A percentile compares a stretch with the other conserved stretches of the same genome.
Evolutionary conservation across 768 basidiomycete genomes (phyloP).

Genomic region (Pisolithus microcarpus): DNA sequence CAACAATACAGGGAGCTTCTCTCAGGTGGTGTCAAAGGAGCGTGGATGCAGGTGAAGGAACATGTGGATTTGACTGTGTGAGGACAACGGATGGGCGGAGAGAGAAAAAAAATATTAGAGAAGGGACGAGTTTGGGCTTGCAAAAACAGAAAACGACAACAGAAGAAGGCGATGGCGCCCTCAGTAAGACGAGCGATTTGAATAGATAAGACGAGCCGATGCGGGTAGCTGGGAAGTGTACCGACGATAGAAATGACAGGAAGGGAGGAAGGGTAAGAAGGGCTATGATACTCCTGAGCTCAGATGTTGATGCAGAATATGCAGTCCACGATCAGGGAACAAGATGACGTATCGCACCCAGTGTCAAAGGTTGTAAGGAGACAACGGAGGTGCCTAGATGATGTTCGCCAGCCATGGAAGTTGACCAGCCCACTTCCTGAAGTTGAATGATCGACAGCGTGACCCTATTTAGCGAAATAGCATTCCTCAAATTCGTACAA

Average conservation of each 20-base stretch:
- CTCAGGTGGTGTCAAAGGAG: conserved; percentile 23
- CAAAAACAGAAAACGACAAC: conserved; percentile 18
- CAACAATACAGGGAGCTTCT: conserved; percentile 26
- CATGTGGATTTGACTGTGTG: conserved; percentile 16
- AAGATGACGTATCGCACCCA: conserved; percentile 4
- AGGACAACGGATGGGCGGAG: conserved; percentile 7
- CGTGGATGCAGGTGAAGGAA: conserved; percentile 17
- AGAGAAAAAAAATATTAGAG: conserved; percentile 5
- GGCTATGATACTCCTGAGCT: conserved; percentile 17
- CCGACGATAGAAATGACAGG: conserved; percentile 20
- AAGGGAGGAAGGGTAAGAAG: conserved; percentile 12
- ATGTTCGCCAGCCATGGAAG: conserved; percentile 8
- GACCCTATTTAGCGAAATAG: conserved; percentile 13
- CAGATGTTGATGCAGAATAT: conserved; percentile 10
- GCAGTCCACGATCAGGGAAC: conserved; percentile 11
- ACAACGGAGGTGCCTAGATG: conserved; percentile 12
- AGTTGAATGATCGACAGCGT: conserved; percentile 5
- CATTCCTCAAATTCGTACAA: conserved; percentile 14
- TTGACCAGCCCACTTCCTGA: conserved; percentile 11
- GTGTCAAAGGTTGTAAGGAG: not conserved
- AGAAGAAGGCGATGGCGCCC: conserved; percentile 11
- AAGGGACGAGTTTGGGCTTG: conserved; percentile 13
- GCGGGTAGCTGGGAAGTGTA: conserved; percentile 18
- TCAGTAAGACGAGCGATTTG: conserved; percentile 2
- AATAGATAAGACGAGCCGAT: conserved; percentile 16